These are phyloP conservation scores for Gossypium trilobum DNA, from an alignment of 441 rosid species.

Conservation along the genomic window DNA sequence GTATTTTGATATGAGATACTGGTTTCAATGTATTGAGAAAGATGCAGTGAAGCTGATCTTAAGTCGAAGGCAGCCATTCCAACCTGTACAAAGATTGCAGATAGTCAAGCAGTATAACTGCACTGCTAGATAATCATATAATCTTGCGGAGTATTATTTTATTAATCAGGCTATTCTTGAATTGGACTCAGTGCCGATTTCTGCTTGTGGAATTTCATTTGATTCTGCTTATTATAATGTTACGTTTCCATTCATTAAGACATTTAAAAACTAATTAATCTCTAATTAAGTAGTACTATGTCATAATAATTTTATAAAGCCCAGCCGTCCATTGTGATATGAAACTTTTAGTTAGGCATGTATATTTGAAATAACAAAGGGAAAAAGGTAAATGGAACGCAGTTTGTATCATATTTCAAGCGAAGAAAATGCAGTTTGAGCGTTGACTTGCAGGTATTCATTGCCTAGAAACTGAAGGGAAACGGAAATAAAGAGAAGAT, in stretches of 20 bases:
- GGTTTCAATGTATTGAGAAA: slow-evolving; percentile 92
- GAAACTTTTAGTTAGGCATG: not conserved
- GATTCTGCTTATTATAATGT: not conserved
- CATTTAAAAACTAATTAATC: not conserved
- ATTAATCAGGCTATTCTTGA: not conserved
- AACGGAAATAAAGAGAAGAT: not conserved
- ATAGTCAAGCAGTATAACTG: slow-evolving; percentile 12
- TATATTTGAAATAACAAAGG: not conserved
- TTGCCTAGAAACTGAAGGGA: not conserved
- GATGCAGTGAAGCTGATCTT: slow-evolving; percentile 81
- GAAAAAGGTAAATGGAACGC: not conserved
- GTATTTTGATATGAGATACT: slow-evolving; percentile 93
- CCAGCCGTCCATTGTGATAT: not conserved
- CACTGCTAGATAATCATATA: slow-evolving; percentile 6
- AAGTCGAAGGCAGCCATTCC: slow-evolving; percentile 95
- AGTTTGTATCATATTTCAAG: not conserved
- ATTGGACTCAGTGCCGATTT: not conserved
- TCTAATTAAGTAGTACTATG: not conserved
- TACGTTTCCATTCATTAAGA: not conserved
- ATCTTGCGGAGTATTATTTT: not conserved
- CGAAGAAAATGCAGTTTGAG: not conserved
- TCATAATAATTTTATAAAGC: not conserved
- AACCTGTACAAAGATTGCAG: slow-evolving; percentile 37
- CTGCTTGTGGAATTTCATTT: not conserved
- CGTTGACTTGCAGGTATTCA: not conserved